Base-by-base conservation (phyloP, 257 asterid genomes). In the Scutellaria galericulata region DNA sequence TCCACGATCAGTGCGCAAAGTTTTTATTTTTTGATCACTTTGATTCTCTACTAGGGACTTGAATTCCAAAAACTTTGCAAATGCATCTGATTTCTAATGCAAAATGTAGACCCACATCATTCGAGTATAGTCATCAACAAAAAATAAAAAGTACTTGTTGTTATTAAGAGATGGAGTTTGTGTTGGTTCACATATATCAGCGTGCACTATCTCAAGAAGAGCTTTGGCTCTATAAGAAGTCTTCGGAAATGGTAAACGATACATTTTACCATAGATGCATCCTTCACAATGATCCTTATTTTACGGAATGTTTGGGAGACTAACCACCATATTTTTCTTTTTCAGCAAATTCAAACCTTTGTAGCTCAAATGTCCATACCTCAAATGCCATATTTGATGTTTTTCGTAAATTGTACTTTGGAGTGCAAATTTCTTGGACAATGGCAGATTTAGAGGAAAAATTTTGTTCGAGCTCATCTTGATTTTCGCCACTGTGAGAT, bases 41-140 rank as follows among this genome's bases (percentile, higher is more conserved):
- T 22, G 63, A 12, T 27, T 56, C 3, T 56, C 63, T 14, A 56
- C 63, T 2, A 56, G 5, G 22, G 12, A 22, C 7, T 27, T 10
- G 14, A 56, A 27, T 11, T 56, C 41, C 27, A 56, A 35, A 4
- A 56, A 56, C 8, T 56, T 56, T 1, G 41, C 5, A 56, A 56
- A 8, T 2, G 41, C 66, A 5, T 59, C 65, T 7, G 56, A 50
- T 7, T n/a, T 37, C 6, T 59, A 24, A 5, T 59, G 35, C 2
- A 59, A 6, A 9, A 59, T 59, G 31, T 61, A 61, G 2, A 61
- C 66, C 50, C 66, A 61, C 66, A 61, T 61, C 66, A 61, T 40
- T 11, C 66, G 37, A 31, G 66, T 60, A 27, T 13, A 60, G 7
- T 60, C 66, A 37, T 60, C 66, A 11, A 59, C 64, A 37, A 59